Evolutionary conservation across 2,329 filamentous ascomycete genomes (phyloP), one percentile per base, ranked within the genome.

Genomic region (Colletotrichum spaethianum): DNA sequence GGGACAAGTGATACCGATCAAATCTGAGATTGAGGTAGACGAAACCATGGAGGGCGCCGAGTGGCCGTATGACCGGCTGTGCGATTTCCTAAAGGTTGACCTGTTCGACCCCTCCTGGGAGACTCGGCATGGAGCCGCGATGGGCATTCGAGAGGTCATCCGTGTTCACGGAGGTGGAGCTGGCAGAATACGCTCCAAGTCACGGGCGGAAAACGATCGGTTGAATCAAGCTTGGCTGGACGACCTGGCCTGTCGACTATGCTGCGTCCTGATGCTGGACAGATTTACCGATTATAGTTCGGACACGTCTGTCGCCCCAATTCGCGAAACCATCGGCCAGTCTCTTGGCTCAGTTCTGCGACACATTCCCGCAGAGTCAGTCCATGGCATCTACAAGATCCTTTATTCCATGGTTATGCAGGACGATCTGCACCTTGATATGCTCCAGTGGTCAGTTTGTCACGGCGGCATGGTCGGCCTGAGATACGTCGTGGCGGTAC

Each of bases 391-490:
- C 48, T 98, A 98, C 80, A 89, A 87, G 56, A 93, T 97, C 53
- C 87, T 99, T 5, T 93, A 96, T 77, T 90, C 93, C 46, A 93
- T 99, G 85, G 95, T 98, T 46, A 96, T 98, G 91, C 95, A 98
- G 79, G 91, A 92, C 52, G 94, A 97, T 75, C 85, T 96, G 28
- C 89, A 91, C 46, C 85, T 95, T 31, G 91, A 92, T 31, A 90
- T 89, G 40, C 91, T 93, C 18, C 88, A 95, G 38, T 99, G 96
- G 96, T 94, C 97, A 72, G 93, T 98, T 46, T 98, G 95, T 78
- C 97, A 99, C 80, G 96, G 96, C 75, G 96, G 96, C 74, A 99
- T 99, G 96, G 95, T 98, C 57, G 96, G 96, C 9, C 84, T 99
- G 78, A 90, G 96, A 77, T 99, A 99, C 79, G 90, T 99, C 57